Base-by-base conservation (phyloP, 73 alveolate genomes). In the Tetrahymena elliotti region DNA sequence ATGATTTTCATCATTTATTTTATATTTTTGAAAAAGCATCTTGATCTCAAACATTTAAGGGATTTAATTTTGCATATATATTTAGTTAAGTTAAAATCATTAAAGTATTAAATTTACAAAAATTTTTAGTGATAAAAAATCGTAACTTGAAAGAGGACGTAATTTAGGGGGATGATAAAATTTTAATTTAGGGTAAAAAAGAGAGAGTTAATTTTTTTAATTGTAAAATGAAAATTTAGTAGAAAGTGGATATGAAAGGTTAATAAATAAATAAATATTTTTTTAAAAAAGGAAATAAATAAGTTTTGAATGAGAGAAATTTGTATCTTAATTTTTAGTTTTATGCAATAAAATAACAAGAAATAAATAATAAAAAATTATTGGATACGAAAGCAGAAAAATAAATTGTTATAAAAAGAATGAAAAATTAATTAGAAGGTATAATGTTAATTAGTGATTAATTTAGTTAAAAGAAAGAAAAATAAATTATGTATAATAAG, bases 211-310 rank as follows among this genome's bases (percentile, higher is more conserved):
- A 27, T 27, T 27, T 68, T 9, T 68, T 27, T 27, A 68, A 68
- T 68, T 68, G n/a, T 36, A 68, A 22, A 27, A 24, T 27, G 88
- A 68, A 68, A 31, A 2, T 68, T n/a, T n/a, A 68, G 88, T n/a
- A 68, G 88, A 68, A 68, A 68, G 88, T 68, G 88, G 88, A 68
- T 68, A 68, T n/a, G 88, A 68, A 68, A 68, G 88, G 88, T 68
- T 11, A 68, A 20, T 68, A 68, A 68, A 31, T 27, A 68, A 1
- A n/a, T n/a, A n/a, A n/a, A n/a, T n/a, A n/a, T 68, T n/a, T 54
- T 68, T 68, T 27, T 68, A 68, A 68, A 68, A 27, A 68, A n/a
- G 88, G 6, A 31, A 27, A 68, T 68, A 27, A 27, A 68, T 31
- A 31, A 68, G 36, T 68, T 27, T 27, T 27, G 20, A 31, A 68